Base-by-base conservation (phyloP, 2,329 filamentous ascomycete species). In the Geosmithia morbida region DNA sequence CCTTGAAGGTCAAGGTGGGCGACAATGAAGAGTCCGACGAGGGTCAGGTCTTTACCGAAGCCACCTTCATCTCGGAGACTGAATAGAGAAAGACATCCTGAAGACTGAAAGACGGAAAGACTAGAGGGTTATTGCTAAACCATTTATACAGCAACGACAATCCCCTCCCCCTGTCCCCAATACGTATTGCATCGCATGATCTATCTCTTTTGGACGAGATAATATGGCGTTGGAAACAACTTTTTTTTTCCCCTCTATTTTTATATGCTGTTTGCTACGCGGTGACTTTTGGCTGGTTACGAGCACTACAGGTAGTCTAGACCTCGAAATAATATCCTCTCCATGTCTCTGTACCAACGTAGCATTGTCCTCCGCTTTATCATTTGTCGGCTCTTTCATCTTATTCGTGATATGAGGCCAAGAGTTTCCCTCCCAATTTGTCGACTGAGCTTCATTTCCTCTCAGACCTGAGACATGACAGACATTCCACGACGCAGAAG, bases 41-140 rank as follows among this genome's bases (percentile, higher is more conserved):
- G 59, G 92, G 92, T 44, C 70, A 67, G 44, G 67, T 94, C 48
- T 94, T 94, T 66, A 79, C 77, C 49, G 92, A 98, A 69, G 88
- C 92, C 2, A 96, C 89, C n/a, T 98, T 97, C 69, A 94, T 98
- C 66, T 88, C 84, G 46, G 83, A 69, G 52, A 26, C n/a, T 4
- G 43, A 33, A 41, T 39, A 40, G 29, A 44, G 29, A 26, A 48
- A 3, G 48, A 44, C 46, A 43, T 46, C n/a, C n/a, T n/a, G 20
- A 13, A 49, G 22, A 41, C 22, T 22, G 17, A 41, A 26, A 18
- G 33, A 45, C 29, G 45, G 46, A 37, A 49, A 44, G 45, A 48
- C 16, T 26, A 37, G 42, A 18, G 26, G 11, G 20, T n/a, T 8
- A 45, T 39, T 22, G 17, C 18, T 45, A 22, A 19, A n/a, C 20